These are phyloP conservation scores for Calonectria hongkongensis DNA, from an alignment of 2,329 filamentous ascomycete species.

Conservation along the genomic window DNA sequence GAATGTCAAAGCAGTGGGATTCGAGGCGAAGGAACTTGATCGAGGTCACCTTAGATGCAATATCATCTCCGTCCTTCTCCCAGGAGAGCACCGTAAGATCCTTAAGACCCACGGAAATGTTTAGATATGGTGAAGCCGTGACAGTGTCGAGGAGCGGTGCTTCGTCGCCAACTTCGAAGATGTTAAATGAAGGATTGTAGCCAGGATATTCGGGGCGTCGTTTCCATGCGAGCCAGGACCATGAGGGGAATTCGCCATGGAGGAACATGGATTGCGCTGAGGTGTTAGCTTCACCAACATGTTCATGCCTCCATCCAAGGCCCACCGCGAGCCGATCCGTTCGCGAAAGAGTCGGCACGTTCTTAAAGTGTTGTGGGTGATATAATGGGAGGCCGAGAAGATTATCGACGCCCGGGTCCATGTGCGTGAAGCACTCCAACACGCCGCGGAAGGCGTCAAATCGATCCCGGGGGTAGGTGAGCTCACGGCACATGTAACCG, in stretches of 20 bases:
- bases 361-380: slow-evolving; percentile 57
- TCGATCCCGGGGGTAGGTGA: slow-evolving; percentile 55
- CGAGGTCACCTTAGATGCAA: slow-evolving; percentile 51
- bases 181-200: slow-evolving; percentile 56
- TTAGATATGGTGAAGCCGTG: slow-evolving; percentile 57
- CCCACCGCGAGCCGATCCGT: slow-evolving; percentile 60
- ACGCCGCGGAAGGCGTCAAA: slow-evolving; percentile 60
- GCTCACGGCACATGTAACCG: slow-evolving; percentile 57
- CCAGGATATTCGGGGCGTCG: slow-evolving; percentile 51
- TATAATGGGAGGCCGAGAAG: slow-evolving; percentile 61
- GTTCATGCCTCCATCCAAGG: slow-evolving; percentile 59
- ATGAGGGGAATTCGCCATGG: slow-evolving; percentile 58
- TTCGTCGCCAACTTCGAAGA: slow-evolving; percentile 57
- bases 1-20: slow-evolving; percentile 59
- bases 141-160: slow-evolving; percentile 55
- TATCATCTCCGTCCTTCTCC: slow-evolving; percentile 60
- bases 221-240: slow-evolving; percentile 63
- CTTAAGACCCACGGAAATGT: slow-evolving; percentile 60
- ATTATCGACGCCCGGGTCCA: slow-evolving; percentile 54
- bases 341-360: slow-evolving; percentile 53
- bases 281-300: slow-evolving; percentile 45
- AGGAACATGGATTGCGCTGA: slow-evolving; percentile 54
- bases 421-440: slow-evolving; percentile 54
- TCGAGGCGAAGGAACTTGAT: slow-evolving; percentile 59
- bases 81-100: slow-evolving; percentile 59